Evolutionary conservation across 2,329 filamentous ascomycete species (phyloP).

Genomic region (Clonostachys solani): DNA sequence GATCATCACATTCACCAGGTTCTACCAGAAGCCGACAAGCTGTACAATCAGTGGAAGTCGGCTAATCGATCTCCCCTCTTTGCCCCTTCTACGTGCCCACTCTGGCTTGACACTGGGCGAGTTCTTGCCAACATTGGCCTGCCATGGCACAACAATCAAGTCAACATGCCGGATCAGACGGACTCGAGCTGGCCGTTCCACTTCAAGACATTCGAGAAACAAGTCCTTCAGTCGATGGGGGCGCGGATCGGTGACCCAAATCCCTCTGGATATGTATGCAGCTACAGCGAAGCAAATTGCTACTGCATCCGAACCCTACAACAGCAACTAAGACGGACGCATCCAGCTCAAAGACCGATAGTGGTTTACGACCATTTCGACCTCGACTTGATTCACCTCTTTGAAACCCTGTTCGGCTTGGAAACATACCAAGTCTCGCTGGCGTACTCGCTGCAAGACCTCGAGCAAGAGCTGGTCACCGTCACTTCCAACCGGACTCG

Average conservation of each 20-base stretch:
- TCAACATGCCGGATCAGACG: background rate
- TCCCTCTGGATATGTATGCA: background rate
- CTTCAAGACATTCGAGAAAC: background rate
- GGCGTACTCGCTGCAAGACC: too few species aligned
- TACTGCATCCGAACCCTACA: conserved; percentile 1
- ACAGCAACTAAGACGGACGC: background rate
- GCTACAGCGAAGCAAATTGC: background rate
- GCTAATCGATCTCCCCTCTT: background rate
- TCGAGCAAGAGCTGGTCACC: too few species aligned
- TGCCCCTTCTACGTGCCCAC: background rate
- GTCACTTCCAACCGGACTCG: too few species aligned
- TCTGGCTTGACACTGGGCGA: conserved; percentile 1
- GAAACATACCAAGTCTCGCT: too few species aligned
- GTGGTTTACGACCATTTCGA: background rate
- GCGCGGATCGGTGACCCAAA: too few species aligned
- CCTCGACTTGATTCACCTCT: too few species aligned
- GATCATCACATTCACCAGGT: too few species aligned
- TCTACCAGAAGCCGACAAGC: too few species aligned
- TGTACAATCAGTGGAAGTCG: too few species aligned
- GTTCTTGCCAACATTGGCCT: background rate
- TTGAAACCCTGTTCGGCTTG: too few species aligned
- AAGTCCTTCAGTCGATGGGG: too few species aligned
- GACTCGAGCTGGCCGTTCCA: background rate
- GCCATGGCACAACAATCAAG: background rate
- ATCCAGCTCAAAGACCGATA: background rate